Evolutionary conservation across 2,329 filamentous ascomycete species (phyloP).

Genomic region (Bertia moriformis): DNA sequence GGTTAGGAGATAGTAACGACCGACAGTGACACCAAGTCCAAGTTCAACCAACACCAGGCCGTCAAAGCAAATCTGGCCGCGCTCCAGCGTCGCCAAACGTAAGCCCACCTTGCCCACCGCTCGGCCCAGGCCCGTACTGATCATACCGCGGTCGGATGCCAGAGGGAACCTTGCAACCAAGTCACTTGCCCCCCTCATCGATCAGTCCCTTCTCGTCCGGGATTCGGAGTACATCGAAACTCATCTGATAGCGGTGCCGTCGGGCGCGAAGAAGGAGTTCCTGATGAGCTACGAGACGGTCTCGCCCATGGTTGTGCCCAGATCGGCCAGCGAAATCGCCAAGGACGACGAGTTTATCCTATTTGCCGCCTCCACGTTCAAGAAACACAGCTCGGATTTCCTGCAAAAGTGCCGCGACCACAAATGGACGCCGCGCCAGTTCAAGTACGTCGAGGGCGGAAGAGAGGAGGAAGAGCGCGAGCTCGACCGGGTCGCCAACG

Average conservation of each 20-base stretch:
- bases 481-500: conserved; percentile 64
- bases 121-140: no score
- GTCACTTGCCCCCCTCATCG: conserved; percentile 77
- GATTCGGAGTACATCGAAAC: conserved; percentile 96
- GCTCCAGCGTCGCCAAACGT: conserved; percentile 80
- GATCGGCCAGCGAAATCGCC: conserved; percentile 66
- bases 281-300: conserved; percentile 78
- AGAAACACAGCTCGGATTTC: conserved; percentile 78
- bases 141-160: conserved; percentile 1
- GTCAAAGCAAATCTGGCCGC: conserved; percentile 72
- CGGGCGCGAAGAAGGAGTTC: conserved; percentile 71
- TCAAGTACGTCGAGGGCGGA: conserved; percentile 80
- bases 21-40: conserved; percentile 89
- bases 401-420: conserved; percentile 82
- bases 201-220: conserved; percentile 65
- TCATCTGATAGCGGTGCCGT: conserved; percentile 79
- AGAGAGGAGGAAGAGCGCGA: conserved; percentile 80
- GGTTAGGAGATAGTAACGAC: conserved; percentile 71
- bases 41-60: conserved; percentile 86
- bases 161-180: conserved; percentile 89
- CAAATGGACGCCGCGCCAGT: conserved; percentile 89
- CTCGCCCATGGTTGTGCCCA: conserved; percentile 80
- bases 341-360: conserved; percentile 81
- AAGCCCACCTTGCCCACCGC: conserved; percentile 12
- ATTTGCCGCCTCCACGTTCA: conserved; percentile 82